Conservation (phyloP, 805 yeast species). For the Yamadazyma akitaensis region DNA sequence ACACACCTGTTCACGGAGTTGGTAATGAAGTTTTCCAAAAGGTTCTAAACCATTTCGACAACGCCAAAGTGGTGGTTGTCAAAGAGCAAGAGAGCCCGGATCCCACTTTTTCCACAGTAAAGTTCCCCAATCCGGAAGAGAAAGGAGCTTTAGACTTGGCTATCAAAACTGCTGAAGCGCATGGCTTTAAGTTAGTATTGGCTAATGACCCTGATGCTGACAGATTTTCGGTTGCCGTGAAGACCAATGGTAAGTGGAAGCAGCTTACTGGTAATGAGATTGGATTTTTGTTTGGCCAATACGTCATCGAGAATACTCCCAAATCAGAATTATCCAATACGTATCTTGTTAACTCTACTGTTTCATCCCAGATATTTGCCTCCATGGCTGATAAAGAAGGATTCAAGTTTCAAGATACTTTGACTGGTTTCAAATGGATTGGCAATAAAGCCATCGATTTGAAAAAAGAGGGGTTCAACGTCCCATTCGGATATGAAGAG, state of each 20-base stretch:
- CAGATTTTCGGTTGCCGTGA: constrained; percentile 79
- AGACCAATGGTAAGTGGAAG: constrained; percentile 50
- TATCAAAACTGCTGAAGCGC: constrained; percentile 53
- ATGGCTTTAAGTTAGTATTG: constrained; percentile 53
- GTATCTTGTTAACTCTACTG: constrained; percentile 81
- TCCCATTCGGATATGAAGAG: constrained; percentile 92
- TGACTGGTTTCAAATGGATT: constrained; percentile 97
- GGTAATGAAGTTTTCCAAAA: constrained; percentile 61
- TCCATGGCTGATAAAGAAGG: constrained; percentile 63
- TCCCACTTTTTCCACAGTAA: constrained; percentile 81
- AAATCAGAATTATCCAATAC: constrained; percentile 27
- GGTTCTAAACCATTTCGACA: constrained; percentile 37
- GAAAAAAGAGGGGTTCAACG: constrained; percentile 57
- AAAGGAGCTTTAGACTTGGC: constrained; percentile 83
- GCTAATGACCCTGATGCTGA: constrained; percentile 99
- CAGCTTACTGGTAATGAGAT: constrained; percentile 91
- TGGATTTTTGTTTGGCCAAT: constrained; percentile 79
- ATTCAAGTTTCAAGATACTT: constrained; percentile 70
- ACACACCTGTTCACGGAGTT: constrained; percentile 96
- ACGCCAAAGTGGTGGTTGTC: constrained; percentile 36
- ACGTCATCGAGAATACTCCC: constrained; percentile 39
- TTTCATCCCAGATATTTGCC: constrained; percentile 78
- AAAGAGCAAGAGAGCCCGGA: constrained; percentile 69
- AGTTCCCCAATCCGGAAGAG: constrained; percentile 95
- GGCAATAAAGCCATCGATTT: constrained; percentile 83